Evolutionary conservation across 495 filamentous ascomycete species (phyloP).

Genomic region (Achaetomiella virescens): DNA sequence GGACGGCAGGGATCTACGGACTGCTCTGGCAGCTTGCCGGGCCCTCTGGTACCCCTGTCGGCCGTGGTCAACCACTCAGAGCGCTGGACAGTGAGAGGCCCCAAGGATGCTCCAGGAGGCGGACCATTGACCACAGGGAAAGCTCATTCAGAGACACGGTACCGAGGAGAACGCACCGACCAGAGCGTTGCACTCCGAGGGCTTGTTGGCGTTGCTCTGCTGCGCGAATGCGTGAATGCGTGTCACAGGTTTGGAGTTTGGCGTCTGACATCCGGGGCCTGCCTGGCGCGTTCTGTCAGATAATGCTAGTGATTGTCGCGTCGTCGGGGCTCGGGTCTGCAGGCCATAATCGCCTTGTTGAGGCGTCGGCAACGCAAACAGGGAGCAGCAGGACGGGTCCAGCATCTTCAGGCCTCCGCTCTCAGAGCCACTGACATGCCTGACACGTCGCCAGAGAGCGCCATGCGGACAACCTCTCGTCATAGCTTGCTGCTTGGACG

Average conservation of each 20-base stretch:
- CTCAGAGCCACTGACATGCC: neutral
- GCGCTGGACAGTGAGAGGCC: slow-evolving; percentile 22
- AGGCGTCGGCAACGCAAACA: neutral
- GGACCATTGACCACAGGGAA: slow-evolving; percentile 23
- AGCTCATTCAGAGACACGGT: slow-evolving; percentile 30
- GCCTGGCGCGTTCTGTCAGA: neutral
- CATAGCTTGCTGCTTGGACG: slow-evolving; percentile 16
- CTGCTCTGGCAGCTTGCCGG: slow-evolving; percentile 23
- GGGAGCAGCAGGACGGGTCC: neutral
- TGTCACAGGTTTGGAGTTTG: slow-evolving; percentile 4
- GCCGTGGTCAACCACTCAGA: slow-evolving; percentile 25
- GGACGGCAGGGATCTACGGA: slow-evolving; percentile 30
- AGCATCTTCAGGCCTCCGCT: neutral
- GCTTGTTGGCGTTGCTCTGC: neutral
- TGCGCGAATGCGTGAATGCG: slow-evolving; percentile 3
- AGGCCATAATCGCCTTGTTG: slow-evolving; percentile 12
- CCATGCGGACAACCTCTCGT: slow-evolving; percentile 7
- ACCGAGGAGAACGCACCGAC: slow-evolving; percentile 24
- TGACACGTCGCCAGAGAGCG: neutral
- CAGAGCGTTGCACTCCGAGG: slow-evolving; percentile 24
- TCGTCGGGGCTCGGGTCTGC: neutral
- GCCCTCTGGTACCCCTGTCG: slow-evolving; percentile 13
- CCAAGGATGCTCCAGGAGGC: slow-evolving; percentile 22
- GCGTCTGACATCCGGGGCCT: neutral
- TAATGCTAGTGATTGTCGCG: neutral